These are phyloP conservation scores for Decorospora gaudefroyi DNA, from an alignment of 2,329 filamentous ascomycete genomes.

Conservation along the genomic window DNA sequence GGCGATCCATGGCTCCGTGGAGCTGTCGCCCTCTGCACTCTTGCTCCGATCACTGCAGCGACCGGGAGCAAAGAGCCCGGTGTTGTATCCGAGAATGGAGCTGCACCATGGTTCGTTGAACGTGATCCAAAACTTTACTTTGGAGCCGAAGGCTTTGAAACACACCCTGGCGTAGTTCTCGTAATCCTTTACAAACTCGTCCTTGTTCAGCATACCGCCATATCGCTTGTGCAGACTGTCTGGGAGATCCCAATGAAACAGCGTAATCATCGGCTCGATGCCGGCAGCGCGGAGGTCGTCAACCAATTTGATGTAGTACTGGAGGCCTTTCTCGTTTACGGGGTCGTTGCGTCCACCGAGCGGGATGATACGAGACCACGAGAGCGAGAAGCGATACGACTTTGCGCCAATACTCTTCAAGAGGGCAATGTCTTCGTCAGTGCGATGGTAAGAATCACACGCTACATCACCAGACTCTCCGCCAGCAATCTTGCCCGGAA, in stretches of 20 bases:
- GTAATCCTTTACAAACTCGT: constrained; percentile 82
- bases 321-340: constrained; percentile 75
- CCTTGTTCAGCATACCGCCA: constrained; percentile 76
- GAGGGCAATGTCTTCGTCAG: constrained; percentile 74
- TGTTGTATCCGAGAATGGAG: constrained; percentile 77
- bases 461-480: constrained; percentile 74
- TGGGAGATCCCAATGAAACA: constrained; percentile 89
- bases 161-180: constrained; percentile 76
- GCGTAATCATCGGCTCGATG: constrained; percentile 79
- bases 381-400: constrained; percentile 82
- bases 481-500: constrained; percentile 80
- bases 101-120: constrained; percentile 92
- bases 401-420: constrained; percentile 74
- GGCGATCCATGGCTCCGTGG: constrained; percentile 78
- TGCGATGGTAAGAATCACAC: constrained; percentile 86
- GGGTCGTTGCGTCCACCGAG: constrained; percentile 82
- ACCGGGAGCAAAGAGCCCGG: constrained; percentile 80
- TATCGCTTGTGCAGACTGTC: constrained; percentile 79
- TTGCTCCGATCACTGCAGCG: constrained; percentile 74
- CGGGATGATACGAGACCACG: constrained; percentile 82
- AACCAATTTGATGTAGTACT: constrained; percentile 78
- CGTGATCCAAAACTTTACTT: constrained; percentile 86
- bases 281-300: constrained; percentile 76
- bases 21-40: constrained; percentile 72
- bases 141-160: constrained; percentile 72